Base-by-base conservation (phyloP, 176 grass and related monocot species). In the Carex scoparia region DNA sequence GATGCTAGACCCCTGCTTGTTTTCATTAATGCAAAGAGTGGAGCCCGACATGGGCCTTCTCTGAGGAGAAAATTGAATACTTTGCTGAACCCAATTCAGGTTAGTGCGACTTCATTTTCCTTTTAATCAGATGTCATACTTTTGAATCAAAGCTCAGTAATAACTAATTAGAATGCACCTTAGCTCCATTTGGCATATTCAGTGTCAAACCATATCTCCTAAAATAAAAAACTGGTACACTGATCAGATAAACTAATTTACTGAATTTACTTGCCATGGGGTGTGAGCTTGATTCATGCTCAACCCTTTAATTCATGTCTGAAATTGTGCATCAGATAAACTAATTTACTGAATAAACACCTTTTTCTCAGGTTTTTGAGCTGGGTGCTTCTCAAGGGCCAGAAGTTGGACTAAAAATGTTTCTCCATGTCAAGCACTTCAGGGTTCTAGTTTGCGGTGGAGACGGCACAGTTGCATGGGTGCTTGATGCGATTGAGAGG, bases 1-100 rank as follows among this genome's bases (percentile, higher is more conserved):
- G 89, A 94, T 93, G 92, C 64, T 3, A 91, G 86, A 55, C 95
- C 95, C 77, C 85, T 98, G 73, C 92, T 94, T 84, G 92, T 98
- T 89, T 98, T 98, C 88, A 93, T 98, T 77, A 98, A 98, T n/a
- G 79, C 84, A 79, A 98, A 90, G 85, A 98, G 95, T 80, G 95
- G 95, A 89, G 92, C 87, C 4, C 88, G 60, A 78, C 84, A 93
- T 83, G 92, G 95, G n/a, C 57, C 69, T 66, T 93, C 92, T 91
- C 86, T 98, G 69, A 91, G 88, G 83, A 98, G 90, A 91, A 98
- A 88, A 86, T 80, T 98, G 53, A 93, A 94, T 86, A 90, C 91
- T 86, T 61, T 98, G 63, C 71, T 98, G 69, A 98, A 98, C 84
- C 92, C 95, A 4, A 79, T 98, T 81, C 95, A 98, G 92, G 95